These are phyloP conservation scores for Auricularia sp. DNA, from an alignment of 768 basidiomycete genomes.

Conservation along the genomic window DNA sequence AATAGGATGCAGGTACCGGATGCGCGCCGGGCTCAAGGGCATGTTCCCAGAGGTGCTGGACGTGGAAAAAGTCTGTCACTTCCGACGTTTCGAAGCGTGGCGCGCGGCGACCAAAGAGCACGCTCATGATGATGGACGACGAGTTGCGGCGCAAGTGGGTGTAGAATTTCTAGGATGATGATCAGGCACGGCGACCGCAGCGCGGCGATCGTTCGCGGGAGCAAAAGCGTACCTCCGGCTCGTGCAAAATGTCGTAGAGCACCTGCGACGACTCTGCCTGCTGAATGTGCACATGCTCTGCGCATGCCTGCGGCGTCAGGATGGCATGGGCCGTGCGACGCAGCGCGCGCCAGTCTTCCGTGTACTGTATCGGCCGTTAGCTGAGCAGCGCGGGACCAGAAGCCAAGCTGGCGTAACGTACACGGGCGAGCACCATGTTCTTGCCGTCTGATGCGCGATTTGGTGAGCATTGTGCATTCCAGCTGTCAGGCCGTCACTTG, in stretches of 20 bases:
- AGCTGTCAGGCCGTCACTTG: neutral
- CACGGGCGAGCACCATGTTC: slow-evolving; percentile 12
- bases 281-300: slow-evolving; percentile 18
- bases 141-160: slow-evolving; percentile 22
- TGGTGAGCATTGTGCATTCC: neutral
- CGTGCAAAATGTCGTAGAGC: slow-evolving; percentile 19
- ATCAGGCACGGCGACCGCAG: neutral
- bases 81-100: slow-evolving; percentile 20
- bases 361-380: neutral
- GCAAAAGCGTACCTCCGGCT: slow-evolving; percentile 16
- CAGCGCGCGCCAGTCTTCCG: slow-evolving; percentile 11
- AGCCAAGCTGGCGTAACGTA: neutral
- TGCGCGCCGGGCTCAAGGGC: slow-evolving; percentile 25
- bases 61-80: slow-evolving; percentile 19
- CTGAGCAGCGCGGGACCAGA: neutral
- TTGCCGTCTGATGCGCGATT: neutral
- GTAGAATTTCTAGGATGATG: slow-evolving; percentile 18
- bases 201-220: neutral
- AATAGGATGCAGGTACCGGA: slow-evolving; percentile 11
- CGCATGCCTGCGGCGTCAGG: slow-evolving; percentile 15
- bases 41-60: slow-evolving; percentile 18
- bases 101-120: slow-evolving; percentile 24
- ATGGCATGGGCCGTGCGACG: slow-evolving; percentile 10
- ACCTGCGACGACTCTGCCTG: slow-evolving; percentile 23
- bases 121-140: slow-evolving; percentile 22